Evolutionary conservation across 1,139 yeast species (phyloP).

Genomic region (Fermentozyma sake): DNA sequence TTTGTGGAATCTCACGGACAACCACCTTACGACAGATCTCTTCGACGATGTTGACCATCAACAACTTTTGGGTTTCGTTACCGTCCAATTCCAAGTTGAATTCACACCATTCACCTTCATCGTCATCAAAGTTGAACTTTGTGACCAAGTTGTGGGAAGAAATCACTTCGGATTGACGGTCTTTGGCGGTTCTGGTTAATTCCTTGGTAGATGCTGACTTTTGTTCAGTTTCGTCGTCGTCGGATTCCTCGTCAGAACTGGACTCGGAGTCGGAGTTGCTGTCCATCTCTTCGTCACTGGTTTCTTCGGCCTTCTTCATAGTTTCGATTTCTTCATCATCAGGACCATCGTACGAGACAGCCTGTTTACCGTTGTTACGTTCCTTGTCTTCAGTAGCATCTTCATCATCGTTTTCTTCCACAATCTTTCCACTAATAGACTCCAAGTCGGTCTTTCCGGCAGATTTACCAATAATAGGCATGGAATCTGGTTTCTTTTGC

Average conservation of each 20-base stretch:
- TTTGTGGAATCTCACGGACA: slow-evolving; percentile 85
- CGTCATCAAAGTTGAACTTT: slow-evolving; percentile 86
- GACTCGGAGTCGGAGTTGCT: slow-evolving; percentile 32
- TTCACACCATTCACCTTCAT: slow-evolving; percentile 86
- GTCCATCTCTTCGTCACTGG: slow-evolving; percentile 57
- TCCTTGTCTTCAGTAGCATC: slow-evolving; percentile 45
- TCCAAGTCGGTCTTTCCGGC: slow-evolving; percentile 53
- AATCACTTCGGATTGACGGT: slow-evolving; percentile 80
- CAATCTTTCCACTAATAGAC: slow-evolving; percentile 30
- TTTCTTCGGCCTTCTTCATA: slow-evolving; percentile 75
- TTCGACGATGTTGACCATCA: slow-evolving; percentile 96
- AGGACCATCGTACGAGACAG: slow-evolving; percentile 90
- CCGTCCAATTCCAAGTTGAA: slow-evolving; percentile 82
- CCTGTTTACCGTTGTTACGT: slow-evolving; percentile 54
- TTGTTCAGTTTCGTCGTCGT: slow-evolving; percentile 21
- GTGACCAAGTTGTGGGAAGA: slow-evolving; percentile 69
- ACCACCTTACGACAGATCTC: slow-evolving; percentile 86
- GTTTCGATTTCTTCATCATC: slow-evolving; percentile 90
- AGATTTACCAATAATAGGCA: slow-evolving; percentile 72
- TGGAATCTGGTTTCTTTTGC: slow-evolving; percentile 57
- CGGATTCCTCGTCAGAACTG: slow-evolving; percentile 34
- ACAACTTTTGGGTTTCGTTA: slow-evolving; percentile 74
- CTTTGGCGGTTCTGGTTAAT: slow-evolving; percentile 61
- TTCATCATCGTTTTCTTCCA: slow-evolving; percentile 19
- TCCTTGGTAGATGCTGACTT: slow-evolving; percentile 17